phyloP scores from a whole-genome alignment of 2,329 filamentous ascomycete genomes.

The Xylaria sp. region DNA sequence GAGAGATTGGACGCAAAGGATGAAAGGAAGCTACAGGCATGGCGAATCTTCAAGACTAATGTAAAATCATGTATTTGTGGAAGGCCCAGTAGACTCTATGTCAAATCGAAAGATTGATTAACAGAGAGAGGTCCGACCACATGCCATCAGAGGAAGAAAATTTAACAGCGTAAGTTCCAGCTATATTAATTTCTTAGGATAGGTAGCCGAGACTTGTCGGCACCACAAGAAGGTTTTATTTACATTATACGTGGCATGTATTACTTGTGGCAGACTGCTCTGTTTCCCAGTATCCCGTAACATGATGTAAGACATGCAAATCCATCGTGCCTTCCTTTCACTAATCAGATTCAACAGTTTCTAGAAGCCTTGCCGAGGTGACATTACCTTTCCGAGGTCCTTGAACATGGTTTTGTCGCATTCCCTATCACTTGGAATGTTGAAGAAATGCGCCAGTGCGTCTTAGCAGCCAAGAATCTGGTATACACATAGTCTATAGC shows the following conservation, averaged over 20 bases:
- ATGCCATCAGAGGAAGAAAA: neutral
- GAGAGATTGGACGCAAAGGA: conserved; percentile 19
- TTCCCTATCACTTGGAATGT: neutral
- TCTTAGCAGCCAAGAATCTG: neutral
- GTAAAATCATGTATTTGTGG: neutral
- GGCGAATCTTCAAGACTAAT: neutral
- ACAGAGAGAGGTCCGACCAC: neutral
- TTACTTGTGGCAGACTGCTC: neutral
- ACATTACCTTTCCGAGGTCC: neutral
- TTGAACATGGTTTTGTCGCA: neutral
- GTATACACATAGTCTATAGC: conserved; percentile 10
- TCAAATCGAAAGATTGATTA: neutral
- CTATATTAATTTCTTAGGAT: neutral
- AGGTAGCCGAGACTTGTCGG: neutral
- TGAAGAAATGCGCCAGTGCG: neutral
- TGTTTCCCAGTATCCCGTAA: conserved; percentile 4
- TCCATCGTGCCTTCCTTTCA: neutral
- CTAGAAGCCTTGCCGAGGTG: neutral
- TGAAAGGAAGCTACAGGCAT: conserved; percentile 31
- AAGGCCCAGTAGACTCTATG: neutral
- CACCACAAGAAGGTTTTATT: neutral
- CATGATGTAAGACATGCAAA: neutral
- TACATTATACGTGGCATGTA: neutral
- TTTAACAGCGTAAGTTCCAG: neutral
- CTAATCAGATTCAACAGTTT: neutral